Evolutionary conservation across 148 eudicot species (phyloP).

Genomic region (Euryodendron excelsum): DNA sequence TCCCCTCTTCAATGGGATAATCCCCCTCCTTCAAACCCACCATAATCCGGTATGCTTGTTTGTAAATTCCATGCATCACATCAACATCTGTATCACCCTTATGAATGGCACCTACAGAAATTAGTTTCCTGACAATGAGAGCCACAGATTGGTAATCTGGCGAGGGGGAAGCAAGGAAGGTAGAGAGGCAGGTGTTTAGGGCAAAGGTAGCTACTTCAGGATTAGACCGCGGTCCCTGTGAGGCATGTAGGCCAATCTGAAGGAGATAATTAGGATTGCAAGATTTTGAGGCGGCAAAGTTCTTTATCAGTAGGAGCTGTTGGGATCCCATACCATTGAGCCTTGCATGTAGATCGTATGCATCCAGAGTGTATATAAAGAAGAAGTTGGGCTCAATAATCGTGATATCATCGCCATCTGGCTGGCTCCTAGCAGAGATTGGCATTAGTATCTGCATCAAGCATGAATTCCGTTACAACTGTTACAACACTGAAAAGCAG

Average conservation of each 20-base stretch:
- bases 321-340: slow-evolving; percentile 50
- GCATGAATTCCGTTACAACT: not conserved
- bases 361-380: slow-evolving; percentile 57
- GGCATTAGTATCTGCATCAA: slow-evolving; percentile 58
- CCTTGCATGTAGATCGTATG: slow-evolving; percentile 76
- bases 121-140: slow-evolving; percentile 59
- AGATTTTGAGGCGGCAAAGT: slow-evolving; percentile 60
- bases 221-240: slow-evolving; percentile 63
- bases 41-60: slow-evolving; percentile 84
- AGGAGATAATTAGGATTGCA: slow-evolving; percentile 78
- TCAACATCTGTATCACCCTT: slow-evolving; percentile 73
- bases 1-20: slow-evolving; percentile 78
- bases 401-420: slow-evolving; percentile 36
- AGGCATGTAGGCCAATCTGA: slow-evolving; percentile 69
- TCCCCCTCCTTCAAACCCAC: slow-evolving; percentile 88
- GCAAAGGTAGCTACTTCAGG: slow-evolving; percentile 73
- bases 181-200: slow-evolving; percentile 62
- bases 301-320: slow-evolving; percentile 54
- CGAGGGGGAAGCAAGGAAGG: slow-evolving; percentile 60
- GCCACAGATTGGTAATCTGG: slow-evolving; percentile 78
- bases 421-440: slow-evolving; percentile 34
- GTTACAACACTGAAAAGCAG: not conserved
- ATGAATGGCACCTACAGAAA: slow-evolving; percentile 42
- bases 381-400: slow-evolving; percentile 49
- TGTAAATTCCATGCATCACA: slow-evolving; percentile 54